These are phyloP conservation scores for Epichloe elymi DNA, from an alignment of 2,329 filamentous ascomycete genomes.

Conservation along the genomic window DNA sequence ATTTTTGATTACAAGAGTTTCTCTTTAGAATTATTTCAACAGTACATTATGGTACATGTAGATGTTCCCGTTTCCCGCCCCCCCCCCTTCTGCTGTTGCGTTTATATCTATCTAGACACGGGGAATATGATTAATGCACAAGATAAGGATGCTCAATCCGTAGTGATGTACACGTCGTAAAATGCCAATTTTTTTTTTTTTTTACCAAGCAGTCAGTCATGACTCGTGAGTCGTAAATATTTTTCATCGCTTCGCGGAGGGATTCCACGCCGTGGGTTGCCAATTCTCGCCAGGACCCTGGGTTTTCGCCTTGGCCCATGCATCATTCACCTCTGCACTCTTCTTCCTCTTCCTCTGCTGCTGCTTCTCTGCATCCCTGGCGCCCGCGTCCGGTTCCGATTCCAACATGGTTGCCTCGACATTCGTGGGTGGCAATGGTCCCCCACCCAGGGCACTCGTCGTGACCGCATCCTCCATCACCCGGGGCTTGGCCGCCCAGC, in stretches of 20 bases:
- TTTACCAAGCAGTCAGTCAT: no score
- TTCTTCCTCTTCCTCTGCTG: constrained; percentile 5
- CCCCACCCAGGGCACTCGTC: not conserved
- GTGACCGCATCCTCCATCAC: constrained; percentile 25
- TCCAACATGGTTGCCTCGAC: not conserved
- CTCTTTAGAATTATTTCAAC: not conserved
- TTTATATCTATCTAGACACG: not conserved
- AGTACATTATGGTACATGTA: not conserved
- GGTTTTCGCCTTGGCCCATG: constrained; percentile 41
- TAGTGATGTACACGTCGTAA: no score
- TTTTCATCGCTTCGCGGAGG: constrained; percentile 15
- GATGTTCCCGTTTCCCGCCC: not conserved
- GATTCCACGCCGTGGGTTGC: constrained; percentile 53
- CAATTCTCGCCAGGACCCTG: constrained; percentile 47
- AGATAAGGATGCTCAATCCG: not conserved
- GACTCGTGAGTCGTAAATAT: no score
- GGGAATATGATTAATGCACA: not conserved
- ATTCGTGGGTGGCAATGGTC: no score
- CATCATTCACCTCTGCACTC: constrained; percentile 25
- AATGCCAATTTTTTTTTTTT: no score
- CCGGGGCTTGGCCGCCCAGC: constrained; percentile 48
- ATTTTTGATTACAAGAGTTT: not conserved
- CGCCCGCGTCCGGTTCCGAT: not conserved
- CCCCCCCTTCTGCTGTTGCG: not conserved
- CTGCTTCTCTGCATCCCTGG: not conserved